Evolutionary conservation across 768 basidiomycete species (phyloP).

Genomic region (Auriscalpium orientale): DNA sequence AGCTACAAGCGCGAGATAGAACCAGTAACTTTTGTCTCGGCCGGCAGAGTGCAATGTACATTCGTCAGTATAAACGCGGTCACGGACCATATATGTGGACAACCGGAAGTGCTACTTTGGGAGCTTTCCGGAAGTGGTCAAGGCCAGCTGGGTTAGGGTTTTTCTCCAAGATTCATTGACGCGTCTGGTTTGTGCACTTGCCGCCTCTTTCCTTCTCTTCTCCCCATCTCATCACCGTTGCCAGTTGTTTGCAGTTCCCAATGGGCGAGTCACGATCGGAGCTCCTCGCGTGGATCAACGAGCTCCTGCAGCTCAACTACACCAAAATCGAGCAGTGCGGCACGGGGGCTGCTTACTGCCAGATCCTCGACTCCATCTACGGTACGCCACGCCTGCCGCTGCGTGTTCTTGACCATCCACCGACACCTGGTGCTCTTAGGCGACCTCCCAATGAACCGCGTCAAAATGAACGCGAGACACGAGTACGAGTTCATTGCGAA

Average conservation of each 20-base stretch:
- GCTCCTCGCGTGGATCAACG: conserved; percentile 88
- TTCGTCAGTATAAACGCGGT: no score
- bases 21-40: no score
- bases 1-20: no score
- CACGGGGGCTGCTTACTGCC: conserved; percentile 88
- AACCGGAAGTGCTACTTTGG: no score
- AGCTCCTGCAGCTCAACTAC: conserved; percentile 84
- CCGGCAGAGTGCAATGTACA: no score
- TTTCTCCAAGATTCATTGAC: no score
- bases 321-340: conserved; percentile 92
- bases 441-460: conserved; percentile 83
- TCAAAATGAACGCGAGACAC: conserved; percentile 94
- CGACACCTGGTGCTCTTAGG: conserved; percentile 35
- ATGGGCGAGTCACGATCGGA: conserved; percentile 81
- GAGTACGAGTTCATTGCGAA: conserved; percentile 95
- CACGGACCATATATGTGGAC: no score
- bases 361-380: conserved; percentile 92
- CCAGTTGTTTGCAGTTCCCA: background rate
- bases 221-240: no score
- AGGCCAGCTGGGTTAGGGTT: no score
- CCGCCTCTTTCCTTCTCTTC: no score
- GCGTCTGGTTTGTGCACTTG: no score
- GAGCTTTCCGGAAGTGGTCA: no score
- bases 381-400: conserved; percentile 39
- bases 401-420: background rate